These are phyloP conservation scores for Malassezia arunalokei DNA, from an alignment of 1,284 basidiomycete genomes.

Conservation along the genomic window DNA sequence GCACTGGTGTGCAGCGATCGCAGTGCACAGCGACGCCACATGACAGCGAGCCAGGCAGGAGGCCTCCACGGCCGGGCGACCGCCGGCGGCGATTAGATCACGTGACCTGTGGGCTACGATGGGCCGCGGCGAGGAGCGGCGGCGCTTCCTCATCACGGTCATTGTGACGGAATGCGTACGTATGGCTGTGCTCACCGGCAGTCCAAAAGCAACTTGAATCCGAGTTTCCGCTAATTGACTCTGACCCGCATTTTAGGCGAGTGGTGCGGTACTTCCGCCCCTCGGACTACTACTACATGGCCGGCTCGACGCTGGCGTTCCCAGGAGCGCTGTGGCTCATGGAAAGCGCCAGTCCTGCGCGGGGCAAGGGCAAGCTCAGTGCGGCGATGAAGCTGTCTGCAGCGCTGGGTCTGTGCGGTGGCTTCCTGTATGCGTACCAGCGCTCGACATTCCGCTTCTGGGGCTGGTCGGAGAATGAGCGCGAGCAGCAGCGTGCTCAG, in stretches of 20 bases:
- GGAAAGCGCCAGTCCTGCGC: slow-evolving; percentile 39
- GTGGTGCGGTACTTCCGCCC: slow-evolving; percentile 80
- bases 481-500: slow-evolving; percentile 26
- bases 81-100: not conserved
- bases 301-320: slow-evolving; percentile 64
- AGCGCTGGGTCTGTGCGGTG: slow-evolving; percentile 59
- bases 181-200: slow-evolving; percentile 5
- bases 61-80: not conserved
- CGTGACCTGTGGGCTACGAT: not conserved
- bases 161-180: slow-evolving; percentile 10
- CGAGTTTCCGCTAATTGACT: slow-evolving; percentile 51
- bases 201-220: slow-evolving; percentile 36
- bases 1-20: slow-evolving; percentile 2
- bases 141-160: not conserved
- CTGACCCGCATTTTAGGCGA: slow-evolving; percentile 77
- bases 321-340: slow-evolving; percentile 58
- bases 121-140: not conserved
- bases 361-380: slow-evolving; percentile 25
- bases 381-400: slow-evolving; percentile 32
- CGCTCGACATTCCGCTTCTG: slow-evolving; percentile 66
- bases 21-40: not conserved
- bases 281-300: slow-evolving; percentile 78
- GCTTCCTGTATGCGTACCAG: slow-evolving; percentile 89
- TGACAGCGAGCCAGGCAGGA: too few relatives aligned
- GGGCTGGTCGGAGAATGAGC: slow-evolving; percentile 83